These are phyloP conservation scores for Cyclostephanos invisitatus DNA, from an alignment of 108 stramenopile species.

Conservation along the genomic window DNA sequence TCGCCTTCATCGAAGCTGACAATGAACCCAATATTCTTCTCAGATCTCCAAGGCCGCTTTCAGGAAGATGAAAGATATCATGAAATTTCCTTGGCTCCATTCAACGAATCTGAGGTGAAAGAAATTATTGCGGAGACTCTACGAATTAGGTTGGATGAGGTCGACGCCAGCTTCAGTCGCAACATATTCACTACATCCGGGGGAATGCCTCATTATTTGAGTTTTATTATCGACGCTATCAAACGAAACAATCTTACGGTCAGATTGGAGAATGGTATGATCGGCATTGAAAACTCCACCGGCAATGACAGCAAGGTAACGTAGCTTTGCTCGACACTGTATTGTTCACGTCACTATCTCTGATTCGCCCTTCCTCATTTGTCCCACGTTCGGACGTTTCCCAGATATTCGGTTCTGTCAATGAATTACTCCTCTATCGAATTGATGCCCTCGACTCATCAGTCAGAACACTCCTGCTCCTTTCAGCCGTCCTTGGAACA, in stretches of 20 bases:
- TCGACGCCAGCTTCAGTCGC: constrained; percentile 44
- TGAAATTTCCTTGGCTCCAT: constrained; percentile 48
- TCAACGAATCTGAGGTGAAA: constrained; percentile 53
- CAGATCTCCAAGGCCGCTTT: constrained; percentile 33
- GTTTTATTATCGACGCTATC: constrained; percentile 60
- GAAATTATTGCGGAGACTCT: constrained; percentile 53
- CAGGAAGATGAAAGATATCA: constrained; percentile 34
- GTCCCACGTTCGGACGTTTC: constrained; percentile 1
- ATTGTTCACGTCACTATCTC: neutral
- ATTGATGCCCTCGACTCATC: constrained; percentile 60
- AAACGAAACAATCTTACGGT: constrained; percentile 49
- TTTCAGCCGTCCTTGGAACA: constrained; percentile 63
- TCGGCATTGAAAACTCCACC: constrained; percentile 33
- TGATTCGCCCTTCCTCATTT: neutral
- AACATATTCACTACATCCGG: constrained; percentile 58
- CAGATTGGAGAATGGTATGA: constrained; percentile 42
- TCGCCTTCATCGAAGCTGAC: constrained; percentile 32
- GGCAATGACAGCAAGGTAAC: constrained; percentile 24
- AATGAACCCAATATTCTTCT: constrained; percentile 55
- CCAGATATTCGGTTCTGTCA: constrained; percentile 37
- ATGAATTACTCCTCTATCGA: constrained; percentile 61
- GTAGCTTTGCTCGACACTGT: constrained; percentile 1
- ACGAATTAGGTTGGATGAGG: constrained; percentile 34
- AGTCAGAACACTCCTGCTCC: constrained; percentile 54
- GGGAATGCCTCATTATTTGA: constrained; percentile 71